Evolutionary conservation across 257 asterid genomes (phyloP).

Genomic region (Nicotiana otophora): DNA sequence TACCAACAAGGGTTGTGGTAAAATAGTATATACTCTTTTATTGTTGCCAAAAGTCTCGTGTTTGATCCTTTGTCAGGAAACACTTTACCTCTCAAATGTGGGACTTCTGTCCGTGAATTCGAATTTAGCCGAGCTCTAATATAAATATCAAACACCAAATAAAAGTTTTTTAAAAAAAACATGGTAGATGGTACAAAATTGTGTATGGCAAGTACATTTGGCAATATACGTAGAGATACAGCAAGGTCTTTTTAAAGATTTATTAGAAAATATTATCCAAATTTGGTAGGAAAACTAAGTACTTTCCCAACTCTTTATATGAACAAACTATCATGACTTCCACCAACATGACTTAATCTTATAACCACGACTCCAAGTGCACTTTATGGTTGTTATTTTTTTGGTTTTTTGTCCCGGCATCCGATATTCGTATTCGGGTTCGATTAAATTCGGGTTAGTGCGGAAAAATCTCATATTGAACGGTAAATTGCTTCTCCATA

Average conservation of each 20-base stretch:
- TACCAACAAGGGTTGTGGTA: too few species aligned
- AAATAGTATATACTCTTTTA: too few species aligned
- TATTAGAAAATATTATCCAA: slow-evolving; percentile 25
- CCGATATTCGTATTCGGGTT: too few species aligned
- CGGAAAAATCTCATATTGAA: too few species aligned
- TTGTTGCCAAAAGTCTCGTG: too few species aligned
- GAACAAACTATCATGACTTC: slow-evolving; percentile 28
- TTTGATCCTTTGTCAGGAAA: too few species aligned
- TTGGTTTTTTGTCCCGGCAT: too few species aligned
- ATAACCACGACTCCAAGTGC: background rate
- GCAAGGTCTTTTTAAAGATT: slow-evolving; percentile 11
- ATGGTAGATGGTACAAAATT: background rate
- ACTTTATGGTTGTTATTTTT: slow-evolving; percentile 8
- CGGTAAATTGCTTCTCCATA: too few species aligned
- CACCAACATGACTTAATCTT: slow-evolving; percentile 19
- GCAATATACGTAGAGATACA: slow-evolving; percentile 23
- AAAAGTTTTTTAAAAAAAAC: too few species aligned
- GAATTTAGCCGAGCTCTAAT: too few species aligned
- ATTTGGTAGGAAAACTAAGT: slow-evolving; percentile 13
- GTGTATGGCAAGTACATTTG: background rate
- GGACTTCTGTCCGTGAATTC: rapidly evolving
- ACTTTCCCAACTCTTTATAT: slow-evolving; percentile 17
- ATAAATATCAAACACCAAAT: too few species aligned
- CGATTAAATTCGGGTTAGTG: rapidly evolving
- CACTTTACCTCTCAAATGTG: too few species aligned